Percentiles rank a stretch among this genome's conserved stretches.
Evolutionary conservation across 1,284 basidiomycete species (phyloP).

Genomic region (Sporisorium iseilematis-ciliati): DNA sequence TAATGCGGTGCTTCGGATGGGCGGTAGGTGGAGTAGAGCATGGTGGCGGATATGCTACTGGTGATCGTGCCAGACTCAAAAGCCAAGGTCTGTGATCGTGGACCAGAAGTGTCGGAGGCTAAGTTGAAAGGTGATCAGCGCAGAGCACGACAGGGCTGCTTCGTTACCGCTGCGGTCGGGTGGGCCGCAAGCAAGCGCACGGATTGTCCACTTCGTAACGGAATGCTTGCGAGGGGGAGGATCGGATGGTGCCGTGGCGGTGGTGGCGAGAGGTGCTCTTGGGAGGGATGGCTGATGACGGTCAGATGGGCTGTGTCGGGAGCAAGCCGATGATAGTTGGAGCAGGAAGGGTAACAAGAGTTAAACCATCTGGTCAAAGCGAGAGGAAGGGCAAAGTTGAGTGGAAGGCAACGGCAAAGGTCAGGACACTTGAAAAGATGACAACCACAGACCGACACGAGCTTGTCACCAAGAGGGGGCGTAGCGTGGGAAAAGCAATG

Average conservation of each 20-base stretch:
- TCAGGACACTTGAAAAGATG: background rate
- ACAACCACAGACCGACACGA: slow-evolving; percentile 2
- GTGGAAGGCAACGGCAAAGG: background rate
- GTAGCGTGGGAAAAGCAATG: background rate
- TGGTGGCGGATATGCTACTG: background rate
- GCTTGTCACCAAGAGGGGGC: slow-evolving; percentile 3
- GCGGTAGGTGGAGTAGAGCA: slow-evolving; percentile 33
- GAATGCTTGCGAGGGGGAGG: background rate
- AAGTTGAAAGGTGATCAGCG: background rate
- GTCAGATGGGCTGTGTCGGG: background rate
- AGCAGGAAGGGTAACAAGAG: background rate
- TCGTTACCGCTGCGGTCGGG: too few relatives aligned
- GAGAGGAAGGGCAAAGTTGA: background rate
- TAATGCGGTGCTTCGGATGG: slow-evolving; percentile 13
- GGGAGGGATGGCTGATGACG: background rate
- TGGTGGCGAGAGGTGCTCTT: background rate
- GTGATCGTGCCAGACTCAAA: background rate
- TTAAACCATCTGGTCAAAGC: background rate
- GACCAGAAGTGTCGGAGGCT: background rate
- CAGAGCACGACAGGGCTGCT: background rate
- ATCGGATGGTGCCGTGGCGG: background rate
- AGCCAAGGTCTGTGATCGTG: background rate
- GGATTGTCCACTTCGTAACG: background rate
- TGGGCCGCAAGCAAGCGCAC: background rate
- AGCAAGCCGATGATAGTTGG: background rate